Evolutionary conservation across 2,329 filamentous ascomycete species (phyloP), one percentile per base, ranked within the genome.

Genomic region (Paraphoma sp.): DNA sequence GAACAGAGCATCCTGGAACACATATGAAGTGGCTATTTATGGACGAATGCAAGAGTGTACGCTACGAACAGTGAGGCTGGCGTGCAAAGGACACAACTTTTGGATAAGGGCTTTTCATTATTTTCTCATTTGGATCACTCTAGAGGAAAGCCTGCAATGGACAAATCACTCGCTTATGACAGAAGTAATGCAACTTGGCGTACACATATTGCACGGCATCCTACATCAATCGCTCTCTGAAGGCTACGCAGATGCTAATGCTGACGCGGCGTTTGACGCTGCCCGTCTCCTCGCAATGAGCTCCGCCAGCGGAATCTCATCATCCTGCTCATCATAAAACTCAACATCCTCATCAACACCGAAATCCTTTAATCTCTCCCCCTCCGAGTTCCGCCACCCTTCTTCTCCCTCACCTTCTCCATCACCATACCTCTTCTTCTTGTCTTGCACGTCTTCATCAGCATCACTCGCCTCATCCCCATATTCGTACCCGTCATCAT

Each of bases 341-440:
- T 92, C 89, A 0, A 83, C 84, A 12, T 91, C 89, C 67, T 92
- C 89, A 64, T 94, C 91, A 0, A 95, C 90, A 1, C 91, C 91
- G 69, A 88, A 95, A 67, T 95, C 91, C 42, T 84, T 82, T 48
- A 95, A 76, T 33, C 86, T 81, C 69, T 94, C 90, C 1, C 91
- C 91, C 50, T 94, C 90, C 0, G 86, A 82, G 63, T 93, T 94
- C 0, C 83, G 86, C 91, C 91, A 95, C 5, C 80, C 84, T 42
- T 83, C 82, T 67, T 85, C 81, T 5, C 83, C 85, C 82, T 80
- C 51, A 73, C 69, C 10, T 60, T 66, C 49, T 23, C 63, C 52
- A 51, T 56, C 56, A 12, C 65, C 41, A 6, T 66, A 60, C 41
- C 51, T 63, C 45, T 45, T 41, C 5, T 65, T 59, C 44, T 53